A percentile compares a stretch with the other conserved stretches of the same genome.
Evolutionary conservation across 331 rosid genomes (phyloP).

Genomic region (Malus hybrid): DNA sequence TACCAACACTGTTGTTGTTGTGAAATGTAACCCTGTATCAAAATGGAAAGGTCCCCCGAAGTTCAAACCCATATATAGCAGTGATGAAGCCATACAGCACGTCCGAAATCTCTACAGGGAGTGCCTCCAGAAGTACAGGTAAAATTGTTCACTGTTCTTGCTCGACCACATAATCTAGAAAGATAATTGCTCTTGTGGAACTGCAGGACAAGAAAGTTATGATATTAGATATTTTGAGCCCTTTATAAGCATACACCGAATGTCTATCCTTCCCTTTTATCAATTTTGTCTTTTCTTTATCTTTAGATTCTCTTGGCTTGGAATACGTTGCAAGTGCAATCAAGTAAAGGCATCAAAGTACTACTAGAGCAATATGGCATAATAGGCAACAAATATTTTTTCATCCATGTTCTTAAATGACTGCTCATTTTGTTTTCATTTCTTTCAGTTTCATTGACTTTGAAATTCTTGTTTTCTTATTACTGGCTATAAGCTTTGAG

Average conservation of each 20-base stretch:
- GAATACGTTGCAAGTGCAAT: background rate
- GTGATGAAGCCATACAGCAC: constrained; percentile 77
- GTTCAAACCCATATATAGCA: constrained; percentile 65
- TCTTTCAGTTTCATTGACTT: background rate
- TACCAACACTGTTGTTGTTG: constrained; percentile 70
- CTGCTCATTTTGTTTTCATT: background rate
- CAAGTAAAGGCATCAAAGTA: constrained; percentile 1
- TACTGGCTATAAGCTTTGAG: background rate
- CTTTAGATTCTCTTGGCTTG: background rate
- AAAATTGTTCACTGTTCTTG: constrained; percentile 3
- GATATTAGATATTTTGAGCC: background rate
- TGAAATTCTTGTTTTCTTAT: background rate
- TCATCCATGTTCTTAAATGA: background rate
- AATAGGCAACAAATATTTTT: background rate
- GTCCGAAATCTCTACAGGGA: constrained; percentile 67
- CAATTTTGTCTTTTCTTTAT: background rate
- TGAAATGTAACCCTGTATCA: constrained; percentile 87
- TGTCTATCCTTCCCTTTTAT: background rate
- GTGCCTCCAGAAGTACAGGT: constrained; percentile 68
- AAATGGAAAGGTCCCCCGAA: constrained; percentile 88
- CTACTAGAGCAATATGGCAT: background rate
- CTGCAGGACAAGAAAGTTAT: background rate
- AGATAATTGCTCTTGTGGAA: background rate
- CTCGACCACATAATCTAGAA: constrained; percentile 6
- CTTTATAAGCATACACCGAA: background rate